Evolutionary conservation across 2,329 filamentous ascomycete species (phyloP).

Genomic region (Colletotrichum euphorbiae): DNA sequence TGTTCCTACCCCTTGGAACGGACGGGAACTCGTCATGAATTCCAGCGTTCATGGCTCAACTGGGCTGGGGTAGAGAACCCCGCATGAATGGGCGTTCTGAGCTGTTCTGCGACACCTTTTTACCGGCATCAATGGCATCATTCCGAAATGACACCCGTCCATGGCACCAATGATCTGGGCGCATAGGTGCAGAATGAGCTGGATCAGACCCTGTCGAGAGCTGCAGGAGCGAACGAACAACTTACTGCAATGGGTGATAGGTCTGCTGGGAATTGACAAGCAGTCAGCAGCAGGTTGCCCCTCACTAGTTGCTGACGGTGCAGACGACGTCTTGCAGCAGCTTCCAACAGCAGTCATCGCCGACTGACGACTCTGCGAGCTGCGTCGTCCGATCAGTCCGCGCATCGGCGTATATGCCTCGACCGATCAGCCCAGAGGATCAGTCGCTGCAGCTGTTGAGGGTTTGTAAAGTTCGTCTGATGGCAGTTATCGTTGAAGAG

Average conservation of each 20-base stretch:
- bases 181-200: not conserved
- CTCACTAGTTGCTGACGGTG: constrained; percentile 11
- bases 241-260: not conserved
- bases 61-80: not conserved
- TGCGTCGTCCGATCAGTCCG: not conserved
- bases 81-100: not conserved
- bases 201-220: not conserved
- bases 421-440: not conserved
- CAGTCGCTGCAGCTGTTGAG: not conserved
- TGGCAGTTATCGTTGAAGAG: not conserved
- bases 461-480: not conserved
- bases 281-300: not conserved
- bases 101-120: not conserved
- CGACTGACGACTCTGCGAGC: constrained; percentile 1
- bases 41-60: not conserved
- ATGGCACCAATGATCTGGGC: not conserved
- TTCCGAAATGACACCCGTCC: constrained; percentile 1
- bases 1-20: not conserved
- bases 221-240: not conserved
- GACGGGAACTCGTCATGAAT: not conserved
- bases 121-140: not conserved
- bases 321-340: not conserved
- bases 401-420: not conserved
- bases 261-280: not conserved
- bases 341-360: not conserved